Evolutionary conservation across 2,329 filamentous ascomycete species (phyloP), one percentile per base, ranked within the genome.

Genomic region (Keithomyces neogunnii): DNA sequence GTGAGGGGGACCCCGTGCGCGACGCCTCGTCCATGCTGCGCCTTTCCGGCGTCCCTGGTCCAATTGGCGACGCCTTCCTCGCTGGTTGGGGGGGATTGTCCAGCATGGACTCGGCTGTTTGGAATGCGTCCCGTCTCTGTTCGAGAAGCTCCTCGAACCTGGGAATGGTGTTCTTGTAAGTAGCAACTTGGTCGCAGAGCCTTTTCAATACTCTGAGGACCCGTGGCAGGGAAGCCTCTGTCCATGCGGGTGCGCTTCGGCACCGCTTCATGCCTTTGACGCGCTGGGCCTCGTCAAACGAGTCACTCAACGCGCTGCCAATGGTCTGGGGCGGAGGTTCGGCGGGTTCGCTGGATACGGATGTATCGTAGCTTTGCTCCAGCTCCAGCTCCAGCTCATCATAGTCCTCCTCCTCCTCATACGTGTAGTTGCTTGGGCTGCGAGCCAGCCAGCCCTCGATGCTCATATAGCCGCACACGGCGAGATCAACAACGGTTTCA

Each of bases 391-490:
- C 19, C 19, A 19, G 19, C 13, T 40, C 38, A 3, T 26, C 38
- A 19, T 19, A 5, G 8, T 63, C 60, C 61, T 75, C 56, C 59
- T 74, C 51, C 66, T 76, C 55, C 64, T 70, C 55, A 46, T 76
- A 75, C 7, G 74, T 72, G 53, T 80, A 87, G 5, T 72, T 70
- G 61, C 84, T 74, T 3, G 88, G 86, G 49, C 85, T 82, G 13
- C 89, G 84, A 5, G 92, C 73, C 32, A 97, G 73, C 92, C 93
- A 99, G n/a, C 88, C 87, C 62, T 96, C 89, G 10, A 96, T 76
- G 26, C 84, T 82, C 62, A 96, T 85, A 56, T 88, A 87, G 5
- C 89, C 87, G 59, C 93, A 97, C 1, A 88, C 83, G 9, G 88
- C 88, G 40, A 99, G 74, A 57, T 89, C 86, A 31, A 95, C 80